Evolutionary conservation across 176 grass and related monocot genomes (phyloP).

Genomic region (Bromus sterilis): DNA sequence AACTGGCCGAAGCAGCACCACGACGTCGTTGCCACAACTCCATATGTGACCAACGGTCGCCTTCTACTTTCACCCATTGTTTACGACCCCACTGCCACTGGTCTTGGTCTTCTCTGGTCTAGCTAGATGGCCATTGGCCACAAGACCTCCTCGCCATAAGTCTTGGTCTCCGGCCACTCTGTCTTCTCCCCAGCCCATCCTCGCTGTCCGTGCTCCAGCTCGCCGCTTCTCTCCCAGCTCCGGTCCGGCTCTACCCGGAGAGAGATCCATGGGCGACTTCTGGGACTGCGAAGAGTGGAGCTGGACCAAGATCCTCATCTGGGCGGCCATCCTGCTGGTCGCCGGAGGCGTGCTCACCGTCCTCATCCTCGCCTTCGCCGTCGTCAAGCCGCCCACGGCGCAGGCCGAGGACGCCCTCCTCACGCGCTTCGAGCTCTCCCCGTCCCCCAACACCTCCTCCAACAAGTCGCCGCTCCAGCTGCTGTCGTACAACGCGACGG

Average conservation of each 20-base stretch:
- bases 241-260: too few relatives aligned
- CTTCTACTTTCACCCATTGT: not conserved
- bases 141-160: not conserved
- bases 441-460: not conserved
- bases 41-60: too few relatives aligned
- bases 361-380: conserved; percentile 36
- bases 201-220: not conserved
- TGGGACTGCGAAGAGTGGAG: not conserved
- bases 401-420: conserved; percentile 35
- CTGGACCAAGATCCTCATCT: conserved; percentile 13
- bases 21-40: too few relatives aligned
- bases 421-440: conserved; percentile 4
- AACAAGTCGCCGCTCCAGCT: not conserved
- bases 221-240: not conserved
- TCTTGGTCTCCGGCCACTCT: too few relatives aligned
- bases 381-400: conserved; percentile 30
- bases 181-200: too few relatives aligned
- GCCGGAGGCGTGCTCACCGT: not conserved
- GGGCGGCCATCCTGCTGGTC: not conserved
- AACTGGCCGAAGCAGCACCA: not conserved
- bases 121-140: not conserved
- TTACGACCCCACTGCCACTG: not conserved
- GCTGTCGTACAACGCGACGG: conserved; percentile 24
- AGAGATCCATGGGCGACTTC: not conserved
- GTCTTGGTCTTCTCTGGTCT: not conserved